These are phyloP conservation scores for Ophiostoma quercus DNA, from an alignment of 2,329 filamentous ascomycete genomes.

Conservation along the genomic window DNA sequence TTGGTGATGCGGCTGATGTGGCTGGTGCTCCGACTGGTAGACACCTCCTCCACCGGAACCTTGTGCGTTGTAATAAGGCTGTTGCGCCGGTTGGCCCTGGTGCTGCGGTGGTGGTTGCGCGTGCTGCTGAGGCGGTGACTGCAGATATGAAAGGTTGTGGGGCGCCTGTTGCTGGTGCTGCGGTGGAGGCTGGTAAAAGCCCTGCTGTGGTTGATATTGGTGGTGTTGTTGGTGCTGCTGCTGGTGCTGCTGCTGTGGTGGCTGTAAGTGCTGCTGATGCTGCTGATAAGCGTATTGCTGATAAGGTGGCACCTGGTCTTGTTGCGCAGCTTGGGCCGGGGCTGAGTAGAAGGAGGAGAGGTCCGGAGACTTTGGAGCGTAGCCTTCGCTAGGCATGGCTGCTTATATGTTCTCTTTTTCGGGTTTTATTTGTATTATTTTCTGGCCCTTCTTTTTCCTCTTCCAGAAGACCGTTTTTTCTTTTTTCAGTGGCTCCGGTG, in stretches of 20 bases:
- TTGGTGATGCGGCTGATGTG: constrained; percentile 9
- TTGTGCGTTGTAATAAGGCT: constrained; percentile 11
- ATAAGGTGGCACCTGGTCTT: constrained; percentile 29
- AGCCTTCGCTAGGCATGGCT: constrained; percentile 48
- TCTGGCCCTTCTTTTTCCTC: constrained; percentile 16
- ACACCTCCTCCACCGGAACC: constrained; percentile 2
- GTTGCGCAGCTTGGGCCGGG: constrained; percentile 30
- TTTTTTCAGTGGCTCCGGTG: background rate
- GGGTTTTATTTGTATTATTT: background rate
- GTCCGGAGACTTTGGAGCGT: constrained; percentile 56
- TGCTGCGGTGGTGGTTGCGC: constrained; percentile 9
- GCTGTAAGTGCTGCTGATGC: constrained; percentile 28
- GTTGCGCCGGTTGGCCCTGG: background rate
- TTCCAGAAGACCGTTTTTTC: background rate
- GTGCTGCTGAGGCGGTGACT: constrained; percentile 28
- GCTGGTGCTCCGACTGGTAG: constrained; percentile 14
- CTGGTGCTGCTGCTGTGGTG: constrained; percentile 21
- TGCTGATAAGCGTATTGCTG: constrained; percentile 28
- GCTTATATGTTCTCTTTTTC: background rate
- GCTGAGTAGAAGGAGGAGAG: constrained; percentile 51
- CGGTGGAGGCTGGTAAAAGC: constrained; percentile 26
- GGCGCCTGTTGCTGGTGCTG: constrained; percentile 17
- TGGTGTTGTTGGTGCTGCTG: constrained; percentile 10
- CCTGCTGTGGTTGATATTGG: constrained; percentile 5
- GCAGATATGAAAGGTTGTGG: constrained; percentile 21